Evolutionary conservation across 2,329 filamentous ascomycete genomes (phyloP), one percentile per base, ranked within the genome.

Genomic region (Apiospora phragmitis): DNA sequence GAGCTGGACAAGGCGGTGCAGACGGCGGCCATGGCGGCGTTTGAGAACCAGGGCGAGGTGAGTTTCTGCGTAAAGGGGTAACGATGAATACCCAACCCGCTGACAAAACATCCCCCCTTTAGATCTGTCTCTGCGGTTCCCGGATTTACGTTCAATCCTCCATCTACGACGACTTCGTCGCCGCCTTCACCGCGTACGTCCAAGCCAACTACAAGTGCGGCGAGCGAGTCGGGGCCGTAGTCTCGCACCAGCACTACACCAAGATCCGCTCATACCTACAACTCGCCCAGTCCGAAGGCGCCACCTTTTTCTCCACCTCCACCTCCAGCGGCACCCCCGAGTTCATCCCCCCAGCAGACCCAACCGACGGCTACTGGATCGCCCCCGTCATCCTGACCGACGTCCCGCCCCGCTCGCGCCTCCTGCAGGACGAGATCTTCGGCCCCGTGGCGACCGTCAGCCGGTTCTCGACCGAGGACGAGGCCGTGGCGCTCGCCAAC

Each of bases 1-100:
- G 83, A 86, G 67, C 73, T 86, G 29, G 85, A 86, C n/a, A 84
- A 85, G 74, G 85, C 87, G 11, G 87, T 91, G 66, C 88, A 90
- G 73, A 74, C 76, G 9, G 77, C 77, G 1, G 77, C 76, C 18
- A 74, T 69, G 47, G 77, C 76, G 0, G 75, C 77, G 0, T 81
- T 81, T 65, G 78, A 80, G 62, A 81, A 80, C 67, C 77, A 80
- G 67, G 79, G 79, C 62, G 78, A 80, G 68, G 74, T 74, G 67
- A 18, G 68, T 59, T 16, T 55, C 26, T 29, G 4, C n/a, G n/a
- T n/a, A n/a, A n/a, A n/a, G n/a, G n/a, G n/a, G n/a, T n/a, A n/a
- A n/a, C n/a, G n/a, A n/a, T n/a, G n/a, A n/a, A 5, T 38, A 38
- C 38, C 8, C 4, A n/a, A n/a, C 3, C 5, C 18, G 32, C 29